phyloP scores from a whole-genome alignment of 495 filamentous ascomycete species.

The Pyronema omphalodes region DNA sequence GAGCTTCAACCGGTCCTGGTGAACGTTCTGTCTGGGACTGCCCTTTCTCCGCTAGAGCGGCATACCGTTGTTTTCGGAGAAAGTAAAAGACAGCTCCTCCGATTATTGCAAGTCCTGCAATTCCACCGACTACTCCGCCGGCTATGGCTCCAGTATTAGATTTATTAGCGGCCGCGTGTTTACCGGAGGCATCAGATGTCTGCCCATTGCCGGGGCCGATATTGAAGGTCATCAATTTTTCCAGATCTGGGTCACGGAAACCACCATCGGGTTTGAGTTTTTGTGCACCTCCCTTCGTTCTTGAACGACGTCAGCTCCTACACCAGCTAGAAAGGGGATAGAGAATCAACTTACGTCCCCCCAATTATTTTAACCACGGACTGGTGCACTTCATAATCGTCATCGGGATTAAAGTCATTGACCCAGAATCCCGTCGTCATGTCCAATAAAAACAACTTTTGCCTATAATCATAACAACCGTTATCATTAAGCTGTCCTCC shows the following conservation, averaged over 20 bases:
- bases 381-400: not conserved
- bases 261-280: not conserved
- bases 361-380: not conserved
- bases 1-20: too few relatives aligned
- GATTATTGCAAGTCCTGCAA: not conserved
- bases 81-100: too few relatives aligned
- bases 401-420: not conserved
- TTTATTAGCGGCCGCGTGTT: not conserved
- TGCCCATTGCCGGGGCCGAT: not conserved
- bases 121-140: not conserved
- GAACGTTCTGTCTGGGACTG: too few relatives aligned
- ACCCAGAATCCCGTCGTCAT: constrained; percentile 2
- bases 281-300: not conserved
- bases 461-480: too few relatives aligned
- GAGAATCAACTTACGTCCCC: not conserved
- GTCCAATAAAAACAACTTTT: constrained; percentile 8
- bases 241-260: not conserved
- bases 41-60: too few relatives aligned
- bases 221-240: not conserved
- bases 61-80: too few relatives aligned
- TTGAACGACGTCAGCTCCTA: not conserved
- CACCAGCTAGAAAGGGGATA: not conserved
- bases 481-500: too few relatives aligned
- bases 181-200: too few relatives aligned
- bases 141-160: not conserved